Base-by-base conservation (phyloP, 1,139 yeast species). In the Kodamaea sp. region DNA sequence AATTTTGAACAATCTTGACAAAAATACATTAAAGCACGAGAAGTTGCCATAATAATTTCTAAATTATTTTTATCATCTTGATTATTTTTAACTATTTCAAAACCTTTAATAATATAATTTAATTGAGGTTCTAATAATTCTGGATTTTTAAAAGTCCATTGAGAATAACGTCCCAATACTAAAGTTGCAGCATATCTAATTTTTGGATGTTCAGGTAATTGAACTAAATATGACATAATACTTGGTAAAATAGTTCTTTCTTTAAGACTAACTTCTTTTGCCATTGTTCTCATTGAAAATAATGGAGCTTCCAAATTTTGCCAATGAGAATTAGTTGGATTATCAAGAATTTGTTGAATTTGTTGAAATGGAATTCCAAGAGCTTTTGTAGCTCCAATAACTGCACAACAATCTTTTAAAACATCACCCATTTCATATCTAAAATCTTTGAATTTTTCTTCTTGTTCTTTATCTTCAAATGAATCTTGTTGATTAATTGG, bases 341-440 rank as follows among this genome's bases (percentile, higher is more conserved):
- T 59, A 31, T 62, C 58, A 44, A 78, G 59, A 20, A 67, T 57
- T 4, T 57, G 46, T 49, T 75, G 74, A 38, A 83, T 68, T 49
- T 70, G 73, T 35, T 64, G 65, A 54, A 79, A 81, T 15, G 90
- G 87, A 37, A 79, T 74, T 32, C 65, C 63, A 27, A 94, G 67
- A 0, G 96, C 89, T 31, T 63, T 68, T 5, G 78, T 65, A 2
- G 95, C 75, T 0, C 97, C 97, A 31, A 87, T 81, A 2, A 92
- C 90, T 2, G 87, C 85, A 51, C 97, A 87, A 63, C 97, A 89
- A 58, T 90, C 96, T 57, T 92, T 94, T 46, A 94, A 68, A 8
- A 92, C 96, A 58, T 92, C 97, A 25, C 97, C 97, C 86, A 92
- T 87, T 46, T 89, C 96, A 62, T 92, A 94, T 53, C 99, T 74